Conservation (phyloP, 306 rosid species). For the Pyrus communis region DNA sequence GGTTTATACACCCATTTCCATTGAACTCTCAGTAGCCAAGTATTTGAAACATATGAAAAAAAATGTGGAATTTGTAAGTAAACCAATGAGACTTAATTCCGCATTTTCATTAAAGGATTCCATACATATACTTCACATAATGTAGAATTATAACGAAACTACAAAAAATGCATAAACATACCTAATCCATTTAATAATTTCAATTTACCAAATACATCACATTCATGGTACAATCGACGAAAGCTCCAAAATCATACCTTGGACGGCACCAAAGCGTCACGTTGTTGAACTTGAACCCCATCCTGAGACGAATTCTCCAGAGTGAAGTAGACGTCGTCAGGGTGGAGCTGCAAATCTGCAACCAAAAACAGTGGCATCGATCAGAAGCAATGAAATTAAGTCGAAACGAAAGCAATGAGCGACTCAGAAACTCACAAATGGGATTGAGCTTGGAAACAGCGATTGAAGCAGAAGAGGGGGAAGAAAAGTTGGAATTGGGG, state of each 20-base stretch:
- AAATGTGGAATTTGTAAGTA: not conserved
- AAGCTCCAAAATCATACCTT: slow-evolving; percentile 34
- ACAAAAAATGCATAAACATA: not conserved
- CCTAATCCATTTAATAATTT: not conserved
- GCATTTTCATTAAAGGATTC: not conserved
- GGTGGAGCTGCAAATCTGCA: slow-evolving; percentile 70
- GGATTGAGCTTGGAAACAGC: slow-evolving; percentile 58
- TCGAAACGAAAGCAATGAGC: not conserved
- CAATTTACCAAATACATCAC: not conserved
- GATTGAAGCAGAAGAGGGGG: slow-evolving; percentile 23
- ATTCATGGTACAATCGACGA: not conserved
- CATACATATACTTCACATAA: not conserved
- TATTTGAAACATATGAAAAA: not conserved
- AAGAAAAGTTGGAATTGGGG: slow-evolving; percentile 26
- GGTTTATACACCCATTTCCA: not conserved
- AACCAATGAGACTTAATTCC: not conserved
- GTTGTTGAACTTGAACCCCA: slow-evolving; percentile 36
- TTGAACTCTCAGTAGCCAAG: not conserved
- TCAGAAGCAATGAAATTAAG: not conserved
- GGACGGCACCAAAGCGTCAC: slow-evolving; percentile 31
- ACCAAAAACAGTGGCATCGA: not conserved
- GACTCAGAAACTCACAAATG: slow-evolving; percentile 27
- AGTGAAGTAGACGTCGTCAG: slow-evolving; percentile 79
- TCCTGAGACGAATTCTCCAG: slow-evolving; percentile 44
- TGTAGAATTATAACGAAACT: not conserved